phyloP scores from a whole-genome alignment of 495 filamentous ascomycete genomes.

The Emericellopsis terricola region DNA sequence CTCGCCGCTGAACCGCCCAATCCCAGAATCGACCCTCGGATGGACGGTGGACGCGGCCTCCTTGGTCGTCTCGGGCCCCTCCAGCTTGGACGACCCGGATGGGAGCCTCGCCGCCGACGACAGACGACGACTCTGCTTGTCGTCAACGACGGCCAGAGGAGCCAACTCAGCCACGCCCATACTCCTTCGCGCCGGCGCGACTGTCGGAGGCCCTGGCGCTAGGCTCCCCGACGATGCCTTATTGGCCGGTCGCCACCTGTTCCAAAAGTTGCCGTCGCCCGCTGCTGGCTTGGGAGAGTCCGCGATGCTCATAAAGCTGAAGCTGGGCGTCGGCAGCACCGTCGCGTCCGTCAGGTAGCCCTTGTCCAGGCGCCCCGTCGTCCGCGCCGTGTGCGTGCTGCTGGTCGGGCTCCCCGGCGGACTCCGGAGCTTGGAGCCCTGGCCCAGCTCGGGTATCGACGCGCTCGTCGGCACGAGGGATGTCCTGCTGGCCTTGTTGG shows the following conservation, averaged over 20 bases:
- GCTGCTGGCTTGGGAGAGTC: not conserved
- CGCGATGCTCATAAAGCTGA: constrained; percentile 14
- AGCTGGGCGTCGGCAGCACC: constrained; percentile 18
- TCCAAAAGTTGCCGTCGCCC: constrained; percentile 16
- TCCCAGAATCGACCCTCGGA: not conserved
- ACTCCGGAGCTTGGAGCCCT: constrained; percentile 18
- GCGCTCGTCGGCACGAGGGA: constrained; percentile 14
- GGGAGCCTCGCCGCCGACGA: not conserved
- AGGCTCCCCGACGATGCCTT: too few relatives aligned
- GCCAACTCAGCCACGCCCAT: constrained; percentile 1
- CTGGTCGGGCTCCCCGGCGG: constrained; percentile 10
- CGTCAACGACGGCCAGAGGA: not conserved
- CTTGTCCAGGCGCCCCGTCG: constrained; percentile 4
- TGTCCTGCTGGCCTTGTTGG: constrained; percentile 20
- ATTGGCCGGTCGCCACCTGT: too few relatives aligned
- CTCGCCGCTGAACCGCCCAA: constrained; percentile 1
- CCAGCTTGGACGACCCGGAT: not conserved
- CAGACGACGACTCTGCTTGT: not conserved
- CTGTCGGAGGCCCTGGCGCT: too few relatives aligned
- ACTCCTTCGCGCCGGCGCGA: not conserved
- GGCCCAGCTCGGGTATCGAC: constrained; percentile 18
- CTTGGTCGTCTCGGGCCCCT: not conserved
- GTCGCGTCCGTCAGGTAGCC: constrained; percentile 5
- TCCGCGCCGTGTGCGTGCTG: constrained; percentile 10
- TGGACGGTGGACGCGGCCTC: not conserved